Evolutionary conservation across 441 rosid genomes (phyloP).

Genomic region (Manihot esculenta): DNA sequence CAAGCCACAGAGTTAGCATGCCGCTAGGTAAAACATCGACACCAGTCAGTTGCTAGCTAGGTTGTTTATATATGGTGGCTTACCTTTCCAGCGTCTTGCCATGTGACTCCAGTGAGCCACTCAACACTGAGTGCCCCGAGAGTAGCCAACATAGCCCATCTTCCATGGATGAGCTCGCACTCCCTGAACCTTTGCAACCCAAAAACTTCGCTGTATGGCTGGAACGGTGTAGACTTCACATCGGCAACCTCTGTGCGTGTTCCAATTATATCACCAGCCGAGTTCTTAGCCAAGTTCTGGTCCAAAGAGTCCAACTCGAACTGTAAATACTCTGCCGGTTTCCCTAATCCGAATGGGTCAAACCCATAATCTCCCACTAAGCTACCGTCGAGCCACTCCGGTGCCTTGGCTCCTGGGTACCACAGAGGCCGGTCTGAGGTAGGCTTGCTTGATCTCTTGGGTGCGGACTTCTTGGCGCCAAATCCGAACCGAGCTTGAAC

Average conservation of each 20-base stretch:
- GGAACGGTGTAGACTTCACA: conserved; percentile 81
- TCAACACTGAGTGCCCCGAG: conserved; percentile 85
- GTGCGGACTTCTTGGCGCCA: conserved; percentile 47
- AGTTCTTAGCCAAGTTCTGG: conserved; percentile 83
- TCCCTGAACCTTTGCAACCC: conserved; percentile 90
- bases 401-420: conserved; percentile 88
- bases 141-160: conserved; percentile 98
- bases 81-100: conserved; percentile 99
- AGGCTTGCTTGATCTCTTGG: conserved; percentile 46
- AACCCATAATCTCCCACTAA: conserved; percentile 86
- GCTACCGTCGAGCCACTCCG: conserved; percentile 83
- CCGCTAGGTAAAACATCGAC: too few species aligned
- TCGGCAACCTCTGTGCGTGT: conserved; percentile 59
- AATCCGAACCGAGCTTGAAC: conserved; percentile 76
- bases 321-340: conserved; percentile 90
- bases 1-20: neutral
- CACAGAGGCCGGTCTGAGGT: conserved; percentile 69
- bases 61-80: neutral
- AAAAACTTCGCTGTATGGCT: conserved; percentile 88
- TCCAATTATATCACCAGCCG: conserved; percentile 74
- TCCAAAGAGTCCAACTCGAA: conserved; percentile 81
- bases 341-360: conserved; percentile 88
- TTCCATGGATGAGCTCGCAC: conserved; percentile 90
- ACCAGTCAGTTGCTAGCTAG: too few species aligned
- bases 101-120: conserved; percentile 87